Evolutionary conservation across 2,329 filamentous ascomycete genomes (phyloP), one percentile per base, ranked within the genome.

Genomic region (Talaromyces sp.): DNA sequence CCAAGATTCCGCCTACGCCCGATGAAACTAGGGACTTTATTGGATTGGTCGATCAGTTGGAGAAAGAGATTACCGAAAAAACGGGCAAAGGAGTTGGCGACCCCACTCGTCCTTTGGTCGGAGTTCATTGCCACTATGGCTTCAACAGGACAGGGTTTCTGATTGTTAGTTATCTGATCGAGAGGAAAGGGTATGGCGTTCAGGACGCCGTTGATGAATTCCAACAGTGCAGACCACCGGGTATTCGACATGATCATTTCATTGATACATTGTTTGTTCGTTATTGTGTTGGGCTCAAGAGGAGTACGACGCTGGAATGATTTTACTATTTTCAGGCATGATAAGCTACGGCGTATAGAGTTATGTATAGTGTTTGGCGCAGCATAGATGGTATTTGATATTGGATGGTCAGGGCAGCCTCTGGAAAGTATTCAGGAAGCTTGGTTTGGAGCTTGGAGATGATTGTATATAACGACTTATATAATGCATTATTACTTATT

Each of bases 91-190:
- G 54, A 2, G 24, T 60, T 33, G 41, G n/a, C 24, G 64, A 62
- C 1, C 78, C 80, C n/a, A 71, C 69, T 22, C 75, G 75, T n/a
- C 78, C 79, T 14, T 72, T 89, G 57, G 85, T 97, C 60, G 93
- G 90, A 2, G 92, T 97, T 0, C 94, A 98, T 75, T 98, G 94
- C 72, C 94, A 98, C 73, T 97, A 97, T 71, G 94, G 94, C 0
- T 97, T 96, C 80, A 97, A 98, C 75, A 86, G 93, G 24, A 97
- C 94, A 0, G 94, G 94, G 0, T 97, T 94, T 75, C 91, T 97
- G 73, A 87, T 98, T 60, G 90, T 92, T 37, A 92, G 89, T 72
- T 98, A 97, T 73, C 82, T 98, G n/a, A 89, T 97, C 14, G 93
- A 97, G 79, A 83, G 87, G 56, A 85, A 90, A 69, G 88, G 86